A percentile compares a stretch with the other conserved stretches of the same genome.
Evolutionary conservation across 2,329 filamentous ascomycete genomes (phyloP).

Genomic region (Helicocarpus griseus): DNA sequence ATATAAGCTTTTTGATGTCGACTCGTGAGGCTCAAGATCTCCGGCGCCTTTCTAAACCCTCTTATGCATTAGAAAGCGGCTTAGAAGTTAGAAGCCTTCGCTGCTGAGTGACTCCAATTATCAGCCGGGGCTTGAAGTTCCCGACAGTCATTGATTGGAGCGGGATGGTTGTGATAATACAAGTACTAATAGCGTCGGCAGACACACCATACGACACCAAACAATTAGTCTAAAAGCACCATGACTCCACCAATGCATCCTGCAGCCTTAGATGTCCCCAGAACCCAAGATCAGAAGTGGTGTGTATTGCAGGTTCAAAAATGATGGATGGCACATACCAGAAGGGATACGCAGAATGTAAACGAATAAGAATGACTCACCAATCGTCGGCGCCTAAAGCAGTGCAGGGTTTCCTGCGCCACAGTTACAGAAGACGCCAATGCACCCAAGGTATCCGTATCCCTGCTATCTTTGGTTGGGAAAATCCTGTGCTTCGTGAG

Average conservation of each 20-base stretch:
- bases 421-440: neutral
- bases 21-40: neutral
- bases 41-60: neutral
- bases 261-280: neutral
- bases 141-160: neutral
- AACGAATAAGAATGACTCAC: neutral
- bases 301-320: neutral
- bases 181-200: neutral
- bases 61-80: neutral
- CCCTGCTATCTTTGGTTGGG: no score
- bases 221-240: neutral
- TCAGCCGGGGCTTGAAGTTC: no score
- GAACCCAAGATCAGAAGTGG: no score
- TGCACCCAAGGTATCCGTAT: neutral
- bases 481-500: neutral
- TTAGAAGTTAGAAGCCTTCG: neutral
- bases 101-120: no score
- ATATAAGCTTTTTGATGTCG: neutral
- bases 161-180: neutral
- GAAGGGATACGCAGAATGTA: neutral
- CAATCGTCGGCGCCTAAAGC: neutral
- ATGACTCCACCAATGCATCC: neutral
- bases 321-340: neutral
- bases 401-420: neutral
- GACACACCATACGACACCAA: neutral